These are phyloP conservation scores for Fusarium sp. DNA, from an alignment of 2,329 filamentous ascomycete genomes.

Conservation along the genomic window DNA sequence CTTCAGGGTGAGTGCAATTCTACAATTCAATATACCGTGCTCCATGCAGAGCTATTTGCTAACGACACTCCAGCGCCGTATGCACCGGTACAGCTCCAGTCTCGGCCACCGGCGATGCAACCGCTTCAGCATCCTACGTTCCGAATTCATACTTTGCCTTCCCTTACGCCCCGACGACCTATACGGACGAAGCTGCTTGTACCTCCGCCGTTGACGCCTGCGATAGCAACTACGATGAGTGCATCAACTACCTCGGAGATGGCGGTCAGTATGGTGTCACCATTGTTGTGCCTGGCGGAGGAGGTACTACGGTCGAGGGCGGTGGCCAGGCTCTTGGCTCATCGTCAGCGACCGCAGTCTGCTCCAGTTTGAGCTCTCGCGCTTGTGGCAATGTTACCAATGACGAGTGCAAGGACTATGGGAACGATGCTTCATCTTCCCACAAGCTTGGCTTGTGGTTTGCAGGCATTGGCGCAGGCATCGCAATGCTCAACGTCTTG, in stretches of 20 bases:
- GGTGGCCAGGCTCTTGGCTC: slow-evolving; percentile 57
- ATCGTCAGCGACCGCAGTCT: slow-evolving; percentile 67
- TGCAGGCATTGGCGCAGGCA: slow-evolving; percentile 27
- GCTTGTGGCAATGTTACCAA: slow-evolving; percentile 64
- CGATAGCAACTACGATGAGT: slow-evolving; percentile 67
- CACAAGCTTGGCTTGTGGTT: slow-evolving; percentile 22
- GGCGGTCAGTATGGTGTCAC: slow-evolving; percentile 66
- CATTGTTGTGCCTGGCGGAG: slow-evolving; percentile 67
- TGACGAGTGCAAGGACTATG: slow-evolving; percentile 56
- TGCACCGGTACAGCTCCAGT: slow-evolving; percentile 70
- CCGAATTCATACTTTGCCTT: slow-evolving; percentile 73
- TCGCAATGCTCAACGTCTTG: slow-evolving; percentile 31
- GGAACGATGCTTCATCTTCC: slow-evolving; percentile 34
- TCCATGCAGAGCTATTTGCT: slow-evolving; percentile 15
- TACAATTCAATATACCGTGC: not conserved
- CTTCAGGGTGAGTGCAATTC: slow-evolving; percentile 61
- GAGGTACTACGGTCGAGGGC: slow-evolving; percentile 66
- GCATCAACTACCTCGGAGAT: slow-evolving; percentile 64
- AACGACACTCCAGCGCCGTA: slow-evolving; percentile 59
- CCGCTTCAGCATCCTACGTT: slow-evolving; percentile 65
- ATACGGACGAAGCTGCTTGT: slow-evolving; percentile 66
- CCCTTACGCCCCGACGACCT: slow-evolving; percentile 69
- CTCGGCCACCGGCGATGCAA: slow-evolving; percentile 55
- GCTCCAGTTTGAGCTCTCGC: slow-evolving; percentile 67
- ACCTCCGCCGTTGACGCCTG: slow-evolving; percentile 67